Conservation (phyloP, 257 asterid genomes). For the Solanum phureja region DNA sequence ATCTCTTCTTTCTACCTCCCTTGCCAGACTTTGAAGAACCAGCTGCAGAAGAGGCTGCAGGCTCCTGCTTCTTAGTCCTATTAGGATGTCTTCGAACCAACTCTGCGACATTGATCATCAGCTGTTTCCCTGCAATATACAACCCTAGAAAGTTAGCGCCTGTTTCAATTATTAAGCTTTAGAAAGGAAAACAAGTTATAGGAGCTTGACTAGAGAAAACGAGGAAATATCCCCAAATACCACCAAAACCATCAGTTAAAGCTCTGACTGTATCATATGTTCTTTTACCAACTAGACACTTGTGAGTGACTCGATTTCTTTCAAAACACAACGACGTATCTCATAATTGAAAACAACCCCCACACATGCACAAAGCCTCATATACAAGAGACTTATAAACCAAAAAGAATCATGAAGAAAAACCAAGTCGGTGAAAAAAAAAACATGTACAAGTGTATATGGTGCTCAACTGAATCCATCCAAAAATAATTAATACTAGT, state of each 20-base stretch:
- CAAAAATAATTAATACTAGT: background rate
- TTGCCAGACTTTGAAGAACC: constrained; percentile 72
- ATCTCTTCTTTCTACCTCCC: constrained; percentile 86
- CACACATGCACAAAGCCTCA: background rate
- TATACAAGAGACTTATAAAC: background rate
- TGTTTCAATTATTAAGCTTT: background rate
- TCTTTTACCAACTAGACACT: background rate
- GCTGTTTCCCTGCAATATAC: constrained; percentile 51
- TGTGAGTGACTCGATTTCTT: background rate
- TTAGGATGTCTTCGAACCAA: constrained; percentile 89
- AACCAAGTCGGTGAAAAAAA: background rate
- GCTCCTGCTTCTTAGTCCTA: constrained; percentile 78
- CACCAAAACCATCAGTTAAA: background rate
- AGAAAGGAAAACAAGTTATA: background rate
- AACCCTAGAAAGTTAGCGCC: background rate
- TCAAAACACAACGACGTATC: background rate
- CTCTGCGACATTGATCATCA: constrained; percentile 79
- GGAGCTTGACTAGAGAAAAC: background rate
- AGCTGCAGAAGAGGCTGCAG: constrained; percentile 48
- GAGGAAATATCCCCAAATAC: background rate
- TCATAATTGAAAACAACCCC: background rate
- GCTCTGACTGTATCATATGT: background rate
- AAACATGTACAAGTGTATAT: background rate
- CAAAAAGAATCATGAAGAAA: background rate
- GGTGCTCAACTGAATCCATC: background rate